Evolutionary conservation across 192 early-diverging fungal species (phyloP).

Genomic region (Haplosporangium gracile): DNA sequence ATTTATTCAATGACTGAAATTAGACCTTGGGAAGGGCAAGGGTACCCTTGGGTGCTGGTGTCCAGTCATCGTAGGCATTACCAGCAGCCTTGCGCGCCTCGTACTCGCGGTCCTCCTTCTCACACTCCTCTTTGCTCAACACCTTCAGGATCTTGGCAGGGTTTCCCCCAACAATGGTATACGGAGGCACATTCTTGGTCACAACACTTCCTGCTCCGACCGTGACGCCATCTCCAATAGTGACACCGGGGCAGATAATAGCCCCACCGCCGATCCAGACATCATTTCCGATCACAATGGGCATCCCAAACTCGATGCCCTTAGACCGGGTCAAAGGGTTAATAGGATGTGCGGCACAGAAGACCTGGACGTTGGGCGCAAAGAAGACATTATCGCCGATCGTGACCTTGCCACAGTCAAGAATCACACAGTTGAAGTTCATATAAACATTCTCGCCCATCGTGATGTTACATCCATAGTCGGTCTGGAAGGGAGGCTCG

Average conservation of each 20-base stretch:
- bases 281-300: slow-evolving; percentile 83
- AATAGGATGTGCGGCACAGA: slow-evolving; percentile 79
- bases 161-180: slow-evolving; percentile 87
- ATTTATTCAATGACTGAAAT: neutral
- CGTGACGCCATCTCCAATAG: slow-evolving; percentile 83
- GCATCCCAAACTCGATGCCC: slow-evolving; percentile 58
- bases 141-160: slow-evolving; percentile 83
- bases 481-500: slow-evolving; percentile 77
- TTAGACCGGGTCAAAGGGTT: slow-evolving; percentile 65
- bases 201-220: slow-evolving; percentile 90
- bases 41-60: slow-evolving; percentile 41
- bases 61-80: slow-evolving; percentile 30
- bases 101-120: slow-evolving; percentile 35
- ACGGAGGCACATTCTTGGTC: slow-evolving; percentile 86
- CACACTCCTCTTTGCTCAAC: slow-evolving; percentile 37
- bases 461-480: slow-evolving; percentile 86
- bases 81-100: slow-evolving; percentile 12
- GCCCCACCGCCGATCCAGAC: slow-evolving; percentile 91
- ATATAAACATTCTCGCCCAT: slow-evolving; percentile 82
- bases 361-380: slow-evolving; percentile 84
- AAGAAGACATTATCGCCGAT: slow-evolving; percentile 83
- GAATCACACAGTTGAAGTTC: slow-evolving; percentile 80
- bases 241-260: slow-evolving; percentile 87
- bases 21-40: slow-evolving; percentile 27
- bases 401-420: slow-evolving; percentile 79